Base-by-base conservation (phyloP, 129 eudicot species). In the Silybum marianum region DNA sequence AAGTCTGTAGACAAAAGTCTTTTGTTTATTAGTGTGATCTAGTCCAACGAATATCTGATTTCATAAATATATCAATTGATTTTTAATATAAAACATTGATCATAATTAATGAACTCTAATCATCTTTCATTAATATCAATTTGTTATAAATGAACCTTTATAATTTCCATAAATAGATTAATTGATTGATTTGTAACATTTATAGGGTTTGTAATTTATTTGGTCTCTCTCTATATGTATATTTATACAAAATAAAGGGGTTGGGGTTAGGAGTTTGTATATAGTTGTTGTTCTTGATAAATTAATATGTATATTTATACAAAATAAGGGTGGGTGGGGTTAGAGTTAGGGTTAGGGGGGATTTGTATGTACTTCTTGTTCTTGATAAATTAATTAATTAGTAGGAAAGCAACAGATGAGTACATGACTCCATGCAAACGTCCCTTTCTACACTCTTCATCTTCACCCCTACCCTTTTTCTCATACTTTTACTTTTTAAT, bases 371-470 rank as follows among this genome's bases (percentile, higher is more conserved):
- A 73, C 77, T 58, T 73, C 23, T 73, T 21, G 19, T 58, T 73
- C 39, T 73, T 21, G 19, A 24, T 72, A 12, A 39, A 73, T 73
- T 40, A 44, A 73, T 73, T 40, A 44, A 73, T 22, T 23, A 25
- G 63, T 40, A 42, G 46, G 63, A 73, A 73, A 73, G 77, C 77
- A 44, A 73, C 77, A 73, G 63, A 54, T 54, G 63, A 54, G 18
- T 54, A 54, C 28, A 44, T 42, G 39, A 73, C 19, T 42, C 77
- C 77, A 73, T 73, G 77, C 77, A 73, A 73, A 73, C 18, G 77
- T 73, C 77, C 77, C 77, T 73, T 73, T 73, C 77, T 73, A 73
- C 22, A 16, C 62, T 48, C 62, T 48, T 48, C 19, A 48, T 14
- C 62, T 48, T 48, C 62, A 48, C 19, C 62, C 62, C 62, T 48